These are phyloP conservation scores for Orbilia brochopaga DNA, from an alignment of 2,329 filamentous ascomycete genomes.

Conservation along the genomic window DNA sequence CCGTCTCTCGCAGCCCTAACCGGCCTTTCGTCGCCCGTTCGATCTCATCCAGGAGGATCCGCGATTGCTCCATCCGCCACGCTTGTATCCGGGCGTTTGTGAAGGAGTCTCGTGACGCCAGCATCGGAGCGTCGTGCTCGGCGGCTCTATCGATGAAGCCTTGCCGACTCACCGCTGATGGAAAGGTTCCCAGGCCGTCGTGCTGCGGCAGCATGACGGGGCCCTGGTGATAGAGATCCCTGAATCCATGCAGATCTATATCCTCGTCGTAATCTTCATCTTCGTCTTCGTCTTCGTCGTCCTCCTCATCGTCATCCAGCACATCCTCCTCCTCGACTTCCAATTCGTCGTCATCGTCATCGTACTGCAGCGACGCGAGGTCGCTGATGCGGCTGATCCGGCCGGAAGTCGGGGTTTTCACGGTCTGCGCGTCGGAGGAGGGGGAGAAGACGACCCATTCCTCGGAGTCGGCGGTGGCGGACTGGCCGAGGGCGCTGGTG, in stretches of 20 bases:
- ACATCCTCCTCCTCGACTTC: conserved; percentile 57
- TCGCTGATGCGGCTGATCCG: conserved; percentile 79
- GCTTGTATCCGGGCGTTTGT: conserved; percentile 81
- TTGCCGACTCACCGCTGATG: conserved; percentile 62
- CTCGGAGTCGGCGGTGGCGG: conserved; percentile 58
- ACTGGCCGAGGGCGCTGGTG: conserved; percentile 32
- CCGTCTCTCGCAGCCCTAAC: conserved; percentile 51
- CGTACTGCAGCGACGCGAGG: conserved; percentile 69
- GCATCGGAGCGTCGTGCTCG: conserved; percentile 68
- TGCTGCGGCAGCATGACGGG: conserved; percentile 81
- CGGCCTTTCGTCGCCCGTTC: conserved; percentile 80
- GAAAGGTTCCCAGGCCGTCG: conserved; percentile 88
- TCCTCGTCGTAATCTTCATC: conserved; percentile 83
- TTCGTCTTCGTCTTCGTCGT: conserved; percentile 77
- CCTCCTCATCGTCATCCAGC: conserved; percentile 61
- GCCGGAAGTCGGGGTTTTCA: conserved; percentile 72
- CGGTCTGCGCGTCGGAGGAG: conserved; percentile 67
- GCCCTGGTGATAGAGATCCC: conserved; percentile 62
- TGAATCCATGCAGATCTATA: conserved; percentile 58
- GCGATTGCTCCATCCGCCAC: conserved; percentile 91
- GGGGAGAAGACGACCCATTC: conserved; percentile 98
- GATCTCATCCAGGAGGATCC: conserved; percentile 82
- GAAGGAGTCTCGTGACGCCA: conserved; percentile 37
- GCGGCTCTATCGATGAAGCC: conserved; percentile 62
- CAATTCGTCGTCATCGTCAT: conserved; percentile 61